Evolutionary conservation across 768 basidiomycete genomes (phyloP).

Genomic region (Macrolepiota fuliginosa): DNA sequence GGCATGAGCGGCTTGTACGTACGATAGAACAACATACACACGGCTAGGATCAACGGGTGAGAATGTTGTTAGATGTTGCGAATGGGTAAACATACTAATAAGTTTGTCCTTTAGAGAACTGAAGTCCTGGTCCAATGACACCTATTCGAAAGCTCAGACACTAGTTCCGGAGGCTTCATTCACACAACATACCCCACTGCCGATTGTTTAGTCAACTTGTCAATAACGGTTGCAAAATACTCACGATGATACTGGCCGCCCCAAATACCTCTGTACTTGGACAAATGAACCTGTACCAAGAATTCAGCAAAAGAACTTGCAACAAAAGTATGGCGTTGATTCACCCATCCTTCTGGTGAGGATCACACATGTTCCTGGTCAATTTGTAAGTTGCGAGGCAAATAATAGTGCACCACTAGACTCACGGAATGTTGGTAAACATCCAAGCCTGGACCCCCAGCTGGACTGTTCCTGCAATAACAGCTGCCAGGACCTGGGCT

Average conservation of each 20-base stretch:
- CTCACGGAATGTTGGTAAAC: constrained; percentile 48
- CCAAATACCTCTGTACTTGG: constrained; percentile 51
- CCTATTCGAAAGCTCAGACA: background rate
- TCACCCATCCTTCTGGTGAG: constrained; percentile 42
- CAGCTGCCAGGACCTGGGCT: constrained; percentile 51
- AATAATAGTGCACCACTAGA: background rate
- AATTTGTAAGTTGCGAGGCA: background rate
- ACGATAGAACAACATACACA: background rate
- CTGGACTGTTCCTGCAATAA: constrained; percentile 63
- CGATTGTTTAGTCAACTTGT: background rate
- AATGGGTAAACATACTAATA: constrained; percentile 43
- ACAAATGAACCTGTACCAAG: constrained; percentile 42
- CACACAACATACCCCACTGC: constrained; percentile 31
- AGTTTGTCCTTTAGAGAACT: constrained; percentile 52
- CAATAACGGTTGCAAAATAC: constrained; percentile 15
- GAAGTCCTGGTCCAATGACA: constrained; percentile 57
- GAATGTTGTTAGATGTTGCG: background rate
- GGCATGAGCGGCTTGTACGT: background rate
- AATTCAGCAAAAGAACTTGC: background rate
- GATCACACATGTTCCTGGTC: constrained; percentile 43
- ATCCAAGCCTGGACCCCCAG: constrained; percentile 66
- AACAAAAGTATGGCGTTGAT: background rate
- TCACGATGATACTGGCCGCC: constrained; percentile 58
- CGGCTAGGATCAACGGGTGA: background rate
- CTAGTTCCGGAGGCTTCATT: background rate